Base-by-base conservation (phyloP, 345 rosid species). In the Melaleuca quinquenervia region DNA sequence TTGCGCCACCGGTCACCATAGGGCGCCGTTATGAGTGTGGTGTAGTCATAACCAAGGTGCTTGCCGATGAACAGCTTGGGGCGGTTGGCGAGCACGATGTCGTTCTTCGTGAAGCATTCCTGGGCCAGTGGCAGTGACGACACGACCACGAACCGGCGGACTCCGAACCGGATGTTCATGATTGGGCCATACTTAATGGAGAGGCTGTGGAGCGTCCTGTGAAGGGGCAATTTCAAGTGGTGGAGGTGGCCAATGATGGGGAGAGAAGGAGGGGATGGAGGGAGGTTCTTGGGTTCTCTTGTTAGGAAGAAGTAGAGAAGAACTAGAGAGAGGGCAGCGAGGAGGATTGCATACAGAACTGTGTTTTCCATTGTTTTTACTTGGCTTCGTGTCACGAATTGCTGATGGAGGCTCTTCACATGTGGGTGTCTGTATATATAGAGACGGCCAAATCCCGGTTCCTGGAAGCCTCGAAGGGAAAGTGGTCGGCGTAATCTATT, bases 1-100 rank as follows among this genome's bases (percentile, higher is more conserved):
- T 90, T 91, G 45, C 95, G 93, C 94, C 96, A 95, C 32, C 89
- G 92, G 20, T 95, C 90, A 3, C 94, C 98, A 29, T 94, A 92
- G 21, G 91, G 50, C 2, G 92, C 82, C 0, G 89, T 32, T 21
- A 27, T 21, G 1, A 93, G 53, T 22, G 84, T 85, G 22, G 93
- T 91, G 82, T 82, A 29, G 86, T 92, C 78, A 84, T 93, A 94
- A 32, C 88, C 88, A 4, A 94, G 6, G 89, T 92, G 86, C 85
- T 92, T 91, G 36, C 88, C 86, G 1, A 51, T 4, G 50, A 87
- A 48, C 3, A 87, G 50, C 6, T 95, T 91, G 83, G 91, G 93
- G 84, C 91, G 90, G 82, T 91, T 87, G 5, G 94, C 94, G 1
- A 94, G 78, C 55, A 90, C 84, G 56, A 89, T 51, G 80, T 93